Base-by-base conservation (phyloP, 78 protist genomes). In the Tieghemostelium lacteum region DNA sequence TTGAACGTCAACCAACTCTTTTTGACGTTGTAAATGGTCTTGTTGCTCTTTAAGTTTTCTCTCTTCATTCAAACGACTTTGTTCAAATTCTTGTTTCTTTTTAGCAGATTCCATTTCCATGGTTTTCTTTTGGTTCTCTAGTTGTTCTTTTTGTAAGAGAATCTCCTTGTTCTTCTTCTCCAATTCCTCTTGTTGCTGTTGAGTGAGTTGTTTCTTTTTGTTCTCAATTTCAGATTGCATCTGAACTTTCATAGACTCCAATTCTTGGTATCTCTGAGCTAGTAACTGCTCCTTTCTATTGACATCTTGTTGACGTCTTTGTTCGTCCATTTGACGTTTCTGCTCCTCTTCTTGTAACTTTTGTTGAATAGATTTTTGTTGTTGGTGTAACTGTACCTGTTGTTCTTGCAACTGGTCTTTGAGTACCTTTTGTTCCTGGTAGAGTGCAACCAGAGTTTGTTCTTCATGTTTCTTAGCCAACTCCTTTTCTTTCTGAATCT, bases 401-500 rank as follows among this genome's bases (percentile, higher is more conserved):
- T 83, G 76, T n/a, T 66, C 63, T 3, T 55, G 26, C 22, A 83
- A 33, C 45, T 83, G 63, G 26, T 60, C 64, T 60, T 69, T 73
- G 16, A 37, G 42, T 2, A 29, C 19, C 31, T 45, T 45, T 58
- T 83, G 91, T 34, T 83, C 91, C 31, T 83, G 69, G 12, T 50
- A 57, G 3, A 83, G 33, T 1, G 70, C 70, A 1, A 33, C 17
- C 6, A 64, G 10, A 5, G 69, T 72, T 33, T 83, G 77, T 20
- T 66, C 91, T 16, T 83, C 78, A 39, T 83, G 91, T 22, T 83
- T 83, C 33, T 66, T 54, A 0, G 70, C 70, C 33, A 83, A 17
- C 12, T 83, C 91, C 45, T 74, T 52, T 28, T 83, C 91, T 39
- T 42, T 52, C 60, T 83, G 91, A 24, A 83, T 29, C 22, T 83